Base-by-base conservation (phyloP, 2,329 filamentous ascomycete species). In the Dothistroma pini region DNA sequence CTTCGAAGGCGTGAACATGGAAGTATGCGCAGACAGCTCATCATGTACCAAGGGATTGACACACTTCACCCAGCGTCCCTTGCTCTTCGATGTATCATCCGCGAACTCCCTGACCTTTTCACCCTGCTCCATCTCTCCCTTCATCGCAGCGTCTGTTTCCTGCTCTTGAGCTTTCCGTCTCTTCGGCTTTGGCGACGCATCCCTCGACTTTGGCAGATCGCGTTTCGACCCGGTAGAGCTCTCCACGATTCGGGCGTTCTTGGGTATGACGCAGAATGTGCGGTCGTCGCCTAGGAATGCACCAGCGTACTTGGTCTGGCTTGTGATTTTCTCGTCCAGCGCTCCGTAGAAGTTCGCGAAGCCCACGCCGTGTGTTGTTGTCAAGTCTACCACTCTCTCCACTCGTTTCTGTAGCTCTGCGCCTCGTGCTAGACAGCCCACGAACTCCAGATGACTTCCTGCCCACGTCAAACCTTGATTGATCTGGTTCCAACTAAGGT, bases 381-480 rank as follows among this genome's bases (percentile, higher is more conserved):
- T 82, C 21, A 93, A 78, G 61, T 82, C 80, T n/a, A 84, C 81
- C 73, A 97, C 81, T 62, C 80, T 83, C n/a, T 81, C 78, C 10
- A 96, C 82, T 34, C 95, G 86, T 71, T 86, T 84, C 68, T 87
- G 86, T 66, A 97, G 80, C 71, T 96, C 92, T 69, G 93, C 89
- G 4, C 86, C 86, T n/a, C 90, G 86, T 53, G 90, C 89, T 8
- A 99, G 83, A 70, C 91, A 96, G 1, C 92, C 91, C 1, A 97
- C 90, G 70, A 97, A 99, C 75, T 95, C 90, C 29, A 99, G 85
- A 76, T 99, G 95, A 38, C 90, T 95, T 16, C 89, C 86, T 14
- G 90, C 90, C 92, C 93, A 97, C 10, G 81, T 81, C 79, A 88
- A 88, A 8, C 93, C 89, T 62, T 88, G 83, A 2, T 83, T 85